Percentiles rank a stretch among this genome's conserved stretches.
These are phyloP conservation scores for Amaranthus cruentus DNA, from an alignment of 148 eudicot genomes.

Conservation along the genomic window DNA sequence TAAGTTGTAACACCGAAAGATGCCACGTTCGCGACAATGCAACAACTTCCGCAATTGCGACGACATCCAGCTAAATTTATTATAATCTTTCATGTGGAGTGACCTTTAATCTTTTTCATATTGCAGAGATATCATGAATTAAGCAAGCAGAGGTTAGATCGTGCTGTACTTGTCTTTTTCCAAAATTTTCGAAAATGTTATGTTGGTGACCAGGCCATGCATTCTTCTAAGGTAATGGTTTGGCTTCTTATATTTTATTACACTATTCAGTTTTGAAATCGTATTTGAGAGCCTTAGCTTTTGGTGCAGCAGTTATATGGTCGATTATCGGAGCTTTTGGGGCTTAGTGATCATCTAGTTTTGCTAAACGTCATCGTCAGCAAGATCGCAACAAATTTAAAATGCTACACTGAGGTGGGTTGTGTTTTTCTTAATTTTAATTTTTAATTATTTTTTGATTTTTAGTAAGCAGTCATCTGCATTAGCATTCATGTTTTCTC, in stretches of 20 bases:
- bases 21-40: too few species aligned
- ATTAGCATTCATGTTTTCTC: conserved; percentile 9
- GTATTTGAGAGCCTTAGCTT: conserved; percentile 21
- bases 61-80: not conserved
- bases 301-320: conserved; percentile 84
- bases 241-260: not conserved
- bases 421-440: conserved; percentile 6
- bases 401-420: conserved; percentile 71
- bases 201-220: conserved; percentile 88
- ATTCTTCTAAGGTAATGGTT: conserved; percentile 66
- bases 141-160: conserved; percentile 88
- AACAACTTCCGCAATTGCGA: too few species aligned
- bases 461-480: conserved; percentile 2
- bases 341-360: conserved; percentile 79
- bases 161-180: conserved; percentile 65
- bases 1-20: too few species aligned
- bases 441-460: not conserved
- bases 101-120: not conserved
- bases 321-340: conserved; percentile 79
- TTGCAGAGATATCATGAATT: conserved; percentile 73
- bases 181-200: conserved; percentile 73
- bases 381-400: conserved; percentile 84
- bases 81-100: not conserved
- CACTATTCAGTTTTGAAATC: not conserved
- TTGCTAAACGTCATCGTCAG: conserved; percentile 71